Base-by-base conservation (phyloP, 371 early-diverging fungal species). In the Lichtheimia hyalospora region DNA sequence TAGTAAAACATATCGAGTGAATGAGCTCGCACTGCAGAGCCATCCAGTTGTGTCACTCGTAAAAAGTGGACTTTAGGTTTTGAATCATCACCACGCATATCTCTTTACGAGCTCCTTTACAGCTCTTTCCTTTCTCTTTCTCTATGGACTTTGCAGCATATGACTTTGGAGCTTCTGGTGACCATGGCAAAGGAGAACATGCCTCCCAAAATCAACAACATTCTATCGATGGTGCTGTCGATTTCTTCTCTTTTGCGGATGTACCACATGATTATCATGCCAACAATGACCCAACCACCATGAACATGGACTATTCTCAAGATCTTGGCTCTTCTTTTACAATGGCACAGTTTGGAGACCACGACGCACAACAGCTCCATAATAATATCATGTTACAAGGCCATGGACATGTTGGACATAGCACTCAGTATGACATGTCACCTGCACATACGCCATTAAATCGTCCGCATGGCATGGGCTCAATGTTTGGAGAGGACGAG, bases 391-490 rank as follows among this genome's bases (percentile, higher is more conserved):
- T 8, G 61, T 58, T 16, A 79, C 69, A 23, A 68, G 71, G 53
- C 63, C 64, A 13, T 49, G 75, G 16, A 57, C 70, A 27, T 27
- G 27, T 27, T 34, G 74, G 69, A 5, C 66, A 68, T n/a, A 71
- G 77, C 56, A 71, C 81, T 18, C 74, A 77, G 15, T 75, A 68
- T 53, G 58, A 60, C 18, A 75, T 75, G 75, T 77, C 75, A 56
- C 27, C 21, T 49, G 34, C 34, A 34, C 34, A 34, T 34, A 34
- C 34, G 10, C 34, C 34, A 1, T 34, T 34, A 34, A 34, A 34
- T 34, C 10, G 34, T 2, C 34, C 34, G 34, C 34, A 34, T 34
- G 34, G 34, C 2, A 34, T 34, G 34, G 34, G 34, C 10, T 34
- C 34, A 34, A 34, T 34, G 0, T 34, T 34, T 34, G 34, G 34